Evolutionary conservation across 2,329 filamentous ascomycete genomes (phyloP), one percentile per base, ranked within the genome.

Genomic region (Arthroderma uncinatum): DNA sequence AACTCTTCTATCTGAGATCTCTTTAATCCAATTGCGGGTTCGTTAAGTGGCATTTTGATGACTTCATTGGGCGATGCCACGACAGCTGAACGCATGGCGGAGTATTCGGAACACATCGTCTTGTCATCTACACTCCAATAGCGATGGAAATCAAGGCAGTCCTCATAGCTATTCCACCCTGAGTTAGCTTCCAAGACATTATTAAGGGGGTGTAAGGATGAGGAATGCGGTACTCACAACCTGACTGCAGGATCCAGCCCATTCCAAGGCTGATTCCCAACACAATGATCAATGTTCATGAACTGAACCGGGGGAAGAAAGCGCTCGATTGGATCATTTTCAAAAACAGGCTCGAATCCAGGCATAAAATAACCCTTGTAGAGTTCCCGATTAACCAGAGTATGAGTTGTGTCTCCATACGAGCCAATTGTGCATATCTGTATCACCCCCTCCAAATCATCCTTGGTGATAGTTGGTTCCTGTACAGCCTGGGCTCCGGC

Each of bases 11-110:
- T 95, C 74, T 95, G 91, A 1, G 83, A 87, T 72, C 87, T 87
- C 74, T 87, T 90, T 76, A 90, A 89, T 54, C 89, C 90, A 0
- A 78, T 73, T 0, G 90, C 90, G 0, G 90, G 91, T 76, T 95
- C 90, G 76, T 95, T 95, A 79, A 95, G 92, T 64, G 91, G 91
- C 89, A 95, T 95, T 76, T 95, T 95, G 74, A 95, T 88, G 3
- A 85, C 72, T 62, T 90, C 85, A 74, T 90, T 87, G 57, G 83
- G 82, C 23, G 84, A 88, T 47, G 86, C 82, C 85, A 95, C 92
- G 67, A 95, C 91, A 66, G 95, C 83, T 62, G 82, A 87, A 71
- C 84, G 87, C 62, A 95, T 81, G 8, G 91, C 89, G 0, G 85
- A 89, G 78, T 87, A 95, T 66, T 94, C 89, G 61, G 88, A 93